Percentiles rank a stretch among this genome's conserved stretches.
These are phyloP conservation scores for Grigorovia jiainica DNA, from an alignment of 805 yeast species.

Conservation along the genomic window DNA sequence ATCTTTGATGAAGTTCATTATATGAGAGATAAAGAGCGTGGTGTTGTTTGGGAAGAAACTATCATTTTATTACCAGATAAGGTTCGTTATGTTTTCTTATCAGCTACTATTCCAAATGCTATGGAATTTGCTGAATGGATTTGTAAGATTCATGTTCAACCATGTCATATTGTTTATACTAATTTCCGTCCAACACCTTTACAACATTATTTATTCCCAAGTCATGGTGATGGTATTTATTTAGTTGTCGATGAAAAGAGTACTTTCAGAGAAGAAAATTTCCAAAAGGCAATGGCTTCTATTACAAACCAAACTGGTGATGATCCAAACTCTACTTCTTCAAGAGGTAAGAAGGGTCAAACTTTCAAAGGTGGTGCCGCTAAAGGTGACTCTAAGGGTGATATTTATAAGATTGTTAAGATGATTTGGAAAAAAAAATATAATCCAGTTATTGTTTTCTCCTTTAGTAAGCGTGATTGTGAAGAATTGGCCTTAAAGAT, in stretches of 20 bases:
- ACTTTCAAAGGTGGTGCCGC: slow-evolving; percentile 72
- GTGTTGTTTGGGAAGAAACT: slow-evolving; percentile 99
- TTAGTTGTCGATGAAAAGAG: slow-evolving; percentile 97
- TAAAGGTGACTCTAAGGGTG: slow-evolving; percentile 61
- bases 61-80: slow-evolving; percentile 91
- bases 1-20: slow-evolving; percentile 97
- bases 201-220: slow-evolving; percentile 95
- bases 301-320: slow-evolving; percentile 77
- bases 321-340: slow-evolving; percentile 56
- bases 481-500: slow-evolving; percentile 88
- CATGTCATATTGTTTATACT: slow-evolving; percentile 97
- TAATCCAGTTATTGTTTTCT: slow-evolving; percentile 96
- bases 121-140: slow-evolving; percentile 99
- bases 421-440: slow-evolving; percentile 96
- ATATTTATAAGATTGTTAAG: slow-evolving; percentile 90
- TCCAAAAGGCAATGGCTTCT: slow-evolving; percentile 96
- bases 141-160: slow-evolving; percentile 87
- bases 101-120: slow-evolving; percentile 97
- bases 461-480: slow-evolving; percentile 96
- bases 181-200: slow-evolving; percentile 98
- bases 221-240: slow-evolving; percentile 97
- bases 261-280: slow-evolving; percentile 90
- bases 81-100: slow-evolving; percentile 85
- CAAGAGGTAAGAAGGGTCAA: slow-evolving; percentile 65
- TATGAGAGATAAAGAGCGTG: slow-evolving; percentile 96